A percentile compares a stretch with the other conserved stretches of the same genome.
These are phyloP conservation scores for Sicyos baderoa DNA, from an alignment of 306 rosid genomes.

Conservation along the genomic window DNA sequence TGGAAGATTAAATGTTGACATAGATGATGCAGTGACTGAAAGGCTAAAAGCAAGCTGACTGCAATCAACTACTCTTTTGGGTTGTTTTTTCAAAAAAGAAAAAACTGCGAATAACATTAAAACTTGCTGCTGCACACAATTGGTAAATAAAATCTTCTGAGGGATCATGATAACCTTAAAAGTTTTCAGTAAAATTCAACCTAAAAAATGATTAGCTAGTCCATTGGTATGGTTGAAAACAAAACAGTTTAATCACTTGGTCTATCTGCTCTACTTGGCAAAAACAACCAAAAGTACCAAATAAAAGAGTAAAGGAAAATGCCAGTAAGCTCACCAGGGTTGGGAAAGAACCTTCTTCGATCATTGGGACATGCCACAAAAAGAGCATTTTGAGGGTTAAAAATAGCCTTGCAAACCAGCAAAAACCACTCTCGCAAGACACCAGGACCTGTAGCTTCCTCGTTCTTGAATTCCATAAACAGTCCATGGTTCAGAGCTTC, in stretches of 20 bases:
- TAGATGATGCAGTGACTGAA: neutral
- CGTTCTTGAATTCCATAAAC: slow-evolving; percentile 64
- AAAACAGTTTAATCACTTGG: neutral
- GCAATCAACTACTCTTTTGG: neutral
- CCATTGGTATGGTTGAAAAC: neutral
- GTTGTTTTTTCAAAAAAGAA: neutral
- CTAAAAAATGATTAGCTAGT: neutral
- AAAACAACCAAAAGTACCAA: neutral
- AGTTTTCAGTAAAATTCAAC: neutral
- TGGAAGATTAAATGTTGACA: neutral
- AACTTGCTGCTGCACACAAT: neutral
- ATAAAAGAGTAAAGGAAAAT: neutral
- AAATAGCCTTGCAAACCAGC: slow-evolving; percentile 67
- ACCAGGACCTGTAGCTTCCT: slow-evolving; percentile 88
- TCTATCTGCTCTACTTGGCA: neutral
- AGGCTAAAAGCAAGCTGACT: slow-evolving; percentile 9
- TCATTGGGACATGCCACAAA: slow-evolving; percentile 73
- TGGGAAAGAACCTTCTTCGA: slow-evolving; percentile 68
- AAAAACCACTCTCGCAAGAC: slow-evolving; percentile 79
- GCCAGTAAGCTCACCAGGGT: slow-evolving; percentile 48
- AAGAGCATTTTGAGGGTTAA: slow-evolving; percentile 59
- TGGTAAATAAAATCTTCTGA: neutral
- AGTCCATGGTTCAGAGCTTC: slow-evolving; percentile 46
- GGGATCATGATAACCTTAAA: neutral
- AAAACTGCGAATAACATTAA: neutral